Percentiles rank a stretch among this genome's conserved stretches.
Conservation (phyloP, 306 rosid species). For the Lathyrus sativus region DNA sequence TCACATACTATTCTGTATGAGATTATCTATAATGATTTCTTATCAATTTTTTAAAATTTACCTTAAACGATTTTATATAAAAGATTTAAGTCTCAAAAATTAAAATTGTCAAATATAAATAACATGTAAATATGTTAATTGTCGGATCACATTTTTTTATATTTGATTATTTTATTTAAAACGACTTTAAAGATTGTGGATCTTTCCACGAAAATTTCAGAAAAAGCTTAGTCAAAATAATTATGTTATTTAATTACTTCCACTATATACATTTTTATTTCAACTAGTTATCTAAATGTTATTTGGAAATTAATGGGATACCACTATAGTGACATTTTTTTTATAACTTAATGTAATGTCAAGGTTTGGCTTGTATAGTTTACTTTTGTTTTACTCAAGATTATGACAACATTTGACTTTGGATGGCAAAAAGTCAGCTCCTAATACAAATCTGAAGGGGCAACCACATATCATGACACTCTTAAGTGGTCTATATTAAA, state of each 20-base stretch:
- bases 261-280: background rate
- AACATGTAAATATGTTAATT: too few relatives aligned
- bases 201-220: too few relatives aligned
- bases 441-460: constrained; percentile 1
- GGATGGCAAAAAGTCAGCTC: constrained; percentile 4
- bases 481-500: background rate
- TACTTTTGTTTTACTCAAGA: constrained; percentile 1
- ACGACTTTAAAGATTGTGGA: too few relatives aligned
- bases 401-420: constrained; percentile 2
- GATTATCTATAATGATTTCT: too few relatives aligned
- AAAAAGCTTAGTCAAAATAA: background rate
- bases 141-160: too few relatives aligned
- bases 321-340: constrained; percentile 4
- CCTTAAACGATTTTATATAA: too few relatives aligned
- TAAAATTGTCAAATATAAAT: too few relatives aligned
- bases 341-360: constrained; percentile 10
- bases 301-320: constrained; percentile 16
- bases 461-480: background rate
- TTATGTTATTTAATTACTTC: constrained; percentile 1
- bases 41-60: too few relatives aligned
- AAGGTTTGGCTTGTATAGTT: constrained; percentile 3
- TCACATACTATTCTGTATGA: too few relatives aligned
- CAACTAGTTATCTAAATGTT: constrained; percentile 4
- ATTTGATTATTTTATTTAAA: too few relatives aligned
- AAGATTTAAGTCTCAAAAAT: too few relatives aligned